Conservation (phyloP, 1,284 basidiomycete genomes). For the Pseudozyma tsukubaensis region DNA sequence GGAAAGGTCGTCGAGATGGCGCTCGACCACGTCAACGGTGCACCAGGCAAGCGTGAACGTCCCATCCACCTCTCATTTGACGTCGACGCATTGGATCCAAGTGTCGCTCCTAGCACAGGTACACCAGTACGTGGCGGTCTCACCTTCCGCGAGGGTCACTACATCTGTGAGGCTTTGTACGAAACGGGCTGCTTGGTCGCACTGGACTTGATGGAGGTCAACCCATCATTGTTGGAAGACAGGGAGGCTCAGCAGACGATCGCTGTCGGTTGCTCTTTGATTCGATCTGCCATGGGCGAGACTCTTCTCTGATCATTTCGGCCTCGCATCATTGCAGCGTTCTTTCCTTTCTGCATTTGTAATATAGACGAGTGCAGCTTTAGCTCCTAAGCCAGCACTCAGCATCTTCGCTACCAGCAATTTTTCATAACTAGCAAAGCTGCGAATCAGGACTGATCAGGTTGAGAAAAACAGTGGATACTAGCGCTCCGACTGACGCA, state of each 20-base stretch:
- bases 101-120: conserved; percentile 93
- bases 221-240: conserved; percentile 83
- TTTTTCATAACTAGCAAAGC: not conserved
- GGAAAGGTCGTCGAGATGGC: conserved; percentile 89
- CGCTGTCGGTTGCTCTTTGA: conserved; percentile 90
- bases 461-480: too few relatives aligned
- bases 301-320: conserved; percentile 36
- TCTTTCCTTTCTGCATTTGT: conserved; percentile 18
- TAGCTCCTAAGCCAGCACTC: conserved; percentile 7
- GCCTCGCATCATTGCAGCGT: conserved; percentile 5
- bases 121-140: conserved; percentile 94
- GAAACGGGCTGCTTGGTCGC: conserved; percentile 93
- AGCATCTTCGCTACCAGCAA: not conserved
- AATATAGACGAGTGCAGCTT: conserved; percentile 26
- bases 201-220: conserved; percentile 85
- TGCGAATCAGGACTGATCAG: not conserved
- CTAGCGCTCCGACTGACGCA: too few relatives aligned
- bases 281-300: conserved; percentile 84
- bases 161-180: conserved; percentile 92
- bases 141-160: conserved; percentile 92
- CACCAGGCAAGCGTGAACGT: conserved; percentile 73
- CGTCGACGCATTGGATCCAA: conserved; percentile 86
- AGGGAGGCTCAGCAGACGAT: conserved; percentile 83
- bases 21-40: conserved; percentile 84
- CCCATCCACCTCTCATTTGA: conserved; percentile 98